Conservation (phyloP, 2,329 filamentous ascomycete genomes). For the Macroventuria anomochaeta region DNA sequence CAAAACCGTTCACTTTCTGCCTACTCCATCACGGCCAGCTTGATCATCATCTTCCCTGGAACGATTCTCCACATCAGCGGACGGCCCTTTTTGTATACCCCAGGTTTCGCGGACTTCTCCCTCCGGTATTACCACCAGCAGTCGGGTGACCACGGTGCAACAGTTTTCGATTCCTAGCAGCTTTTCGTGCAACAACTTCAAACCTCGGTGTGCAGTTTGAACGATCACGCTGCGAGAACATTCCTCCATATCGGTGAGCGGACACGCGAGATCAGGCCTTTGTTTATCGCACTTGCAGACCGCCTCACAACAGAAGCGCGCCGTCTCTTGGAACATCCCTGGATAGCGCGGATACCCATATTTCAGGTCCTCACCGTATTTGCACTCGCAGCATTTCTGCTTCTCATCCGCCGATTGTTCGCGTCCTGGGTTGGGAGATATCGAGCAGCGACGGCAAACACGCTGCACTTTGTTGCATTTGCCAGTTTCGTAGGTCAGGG, state of each 20-base stretch:
- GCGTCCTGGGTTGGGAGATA: slow-evolving; percentile 32
- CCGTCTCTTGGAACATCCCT: slow-evolving; percentile 17
- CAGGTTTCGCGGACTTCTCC: not conserved
- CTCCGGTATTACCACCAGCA: slow-evolving; percentile 1
- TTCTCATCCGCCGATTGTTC: slow-evolving; percentile 22
- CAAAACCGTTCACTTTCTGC: slow-evolving; percentile 31
- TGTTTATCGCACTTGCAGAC: slow-evolving; percentile 19
- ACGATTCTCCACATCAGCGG: slow-evolving; percentile 28
- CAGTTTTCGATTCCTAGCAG: slow-evolving; percentile 14
- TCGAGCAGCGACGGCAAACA: slow-evolving; percentile 27
- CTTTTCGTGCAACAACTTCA: slow-evolving; percentile 25
- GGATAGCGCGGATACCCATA: slow-evolving; percentile 27
- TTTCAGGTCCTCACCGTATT: slow-evolving; percentile 27
- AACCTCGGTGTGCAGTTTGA: slow-evolving; percentile 17
- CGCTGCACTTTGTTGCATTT: slow-evolving; percentile 32
- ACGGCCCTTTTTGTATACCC: slow-evolving; percentile 5
- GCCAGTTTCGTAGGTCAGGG: slow-evolving; percentile 31
- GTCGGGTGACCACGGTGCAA: slow-evolving; percentile 4
- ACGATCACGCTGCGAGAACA: slow-evolving; percentile 17
- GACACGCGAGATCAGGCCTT: slow-evolving; percentile 11
- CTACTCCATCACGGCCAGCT: slow-evolving; percentile 17
- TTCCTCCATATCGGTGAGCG: slow-evolving; percentile 9
- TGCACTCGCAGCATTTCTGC: slow-evolving; percentile 26
- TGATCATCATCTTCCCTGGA: slow-evolving; percentile 30
- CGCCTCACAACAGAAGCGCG: slow-evolving; percentile 16